Conservation (phyloP, 75 land plant species). For the Selaginella moellendorffii region DNA sequence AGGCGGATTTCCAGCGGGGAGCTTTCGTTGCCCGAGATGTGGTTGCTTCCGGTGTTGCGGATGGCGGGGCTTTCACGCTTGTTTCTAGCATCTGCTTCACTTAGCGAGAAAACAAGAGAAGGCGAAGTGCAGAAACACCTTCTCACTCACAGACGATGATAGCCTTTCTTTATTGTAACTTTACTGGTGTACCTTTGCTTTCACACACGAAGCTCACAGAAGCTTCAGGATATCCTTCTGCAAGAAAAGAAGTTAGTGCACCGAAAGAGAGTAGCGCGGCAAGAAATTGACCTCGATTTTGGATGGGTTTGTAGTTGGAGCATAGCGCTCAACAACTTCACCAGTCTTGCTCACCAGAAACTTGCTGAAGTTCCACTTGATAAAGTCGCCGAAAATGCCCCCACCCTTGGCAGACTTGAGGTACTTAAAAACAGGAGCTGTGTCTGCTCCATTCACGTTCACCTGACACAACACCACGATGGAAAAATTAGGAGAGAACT, state of each 20-base stretch:
- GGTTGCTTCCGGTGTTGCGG: no score
- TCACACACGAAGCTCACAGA: no score
- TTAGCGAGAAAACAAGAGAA: no score
- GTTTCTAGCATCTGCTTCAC: no score
- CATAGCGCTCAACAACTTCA: conserved; percentile 72
- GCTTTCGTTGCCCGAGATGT: no score
- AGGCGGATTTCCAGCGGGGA: no score
- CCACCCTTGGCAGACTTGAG: conserved; percentile 53
- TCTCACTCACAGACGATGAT: no score
- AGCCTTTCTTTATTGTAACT: no score
- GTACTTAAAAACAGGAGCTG: conserved; percentile 68
- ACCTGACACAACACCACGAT: conserved; percentile 46
- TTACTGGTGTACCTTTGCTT: no score
- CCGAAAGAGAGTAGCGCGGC: neutral
- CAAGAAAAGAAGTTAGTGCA: neutral
- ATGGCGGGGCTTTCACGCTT: no score
- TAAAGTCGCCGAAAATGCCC: conserved; percentile 52
- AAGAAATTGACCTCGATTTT: conserved; percentile 42
- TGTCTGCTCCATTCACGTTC: conserved; percentile 65
- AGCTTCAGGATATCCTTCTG: neutral
- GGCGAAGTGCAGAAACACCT: no score
- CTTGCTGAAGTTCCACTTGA: conserved; percentile 88
- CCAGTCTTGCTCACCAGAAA: conserved; percentile 70
- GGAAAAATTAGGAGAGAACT: no score
- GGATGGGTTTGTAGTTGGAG: conserved; percentile 65